These are phyloP conservation scores for Polyporus arcularius DNA, from an alignment of 768 basidiomycete genomes.

Conservation along the genomic window DNA sequence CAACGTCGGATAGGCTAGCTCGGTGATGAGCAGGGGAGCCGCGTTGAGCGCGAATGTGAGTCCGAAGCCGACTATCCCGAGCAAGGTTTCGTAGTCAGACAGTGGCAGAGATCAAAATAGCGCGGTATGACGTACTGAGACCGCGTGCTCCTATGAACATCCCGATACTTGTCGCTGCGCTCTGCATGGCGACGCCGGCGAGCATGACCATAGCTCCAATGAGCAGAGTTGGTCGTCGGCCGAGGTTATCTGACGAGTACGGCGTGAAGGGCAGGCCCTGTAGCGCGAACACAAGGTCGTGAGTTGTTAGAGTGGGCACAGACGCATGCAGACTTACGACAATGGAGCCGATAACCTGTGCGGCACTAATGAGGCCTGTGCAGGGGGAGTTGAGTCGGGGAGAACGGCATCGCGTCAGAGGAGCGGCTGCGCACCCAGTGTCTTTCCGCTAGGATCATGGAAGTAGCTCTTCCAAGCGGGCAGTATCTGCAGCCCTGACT, in stretches of 20 bases:
- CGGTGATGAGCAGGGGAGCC: conserved; percentile 63
- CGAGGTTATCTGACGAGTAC: conserved; percentile 57
- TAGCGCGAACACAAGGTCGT: not conserved
- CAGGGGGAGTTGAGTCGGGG: not conserved
- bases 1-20: conserved; percentile 72
- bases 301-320: not conserved
- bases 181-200: conserved; percentile 59
- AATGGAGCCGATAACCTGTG: conserved; percentile 44
- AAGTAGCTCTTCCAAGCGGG: conserved; percentile 65
- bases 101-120: not conserved
- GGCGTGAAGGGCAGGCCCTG: conserved; percentile 66
- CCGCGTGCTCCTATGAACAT: conserved; percentile 61
- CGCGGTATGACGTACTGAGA: conserved; percentile 42
- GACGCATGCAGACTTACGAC: conserved; percentile 13
- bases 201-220: conserved; percentile 66
- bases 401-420: not conserved
- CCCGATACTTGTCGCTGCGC: conserved; percentile 44
- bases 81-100: not conserved
- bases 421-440: conserved; percentile 40
- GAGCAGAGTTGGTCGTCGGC: conserved; percentile 61
- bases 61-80: conserved; percentile 57
- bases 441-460: conserved; percentile 49
- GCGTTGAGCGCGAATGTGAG: conserved; percentile 63
- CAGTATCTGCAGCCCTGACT: conserved; percentile 63
- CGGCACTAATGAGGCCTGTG: conserved; percentile 63